A percentile compares a stretch with the other conserved stretches of the same genome.
These are phyloP conservation scores for Eucalyptus shirleyi DNA, from an alignment of 345 rosid species.

Conservation along the genomic window DNA sequence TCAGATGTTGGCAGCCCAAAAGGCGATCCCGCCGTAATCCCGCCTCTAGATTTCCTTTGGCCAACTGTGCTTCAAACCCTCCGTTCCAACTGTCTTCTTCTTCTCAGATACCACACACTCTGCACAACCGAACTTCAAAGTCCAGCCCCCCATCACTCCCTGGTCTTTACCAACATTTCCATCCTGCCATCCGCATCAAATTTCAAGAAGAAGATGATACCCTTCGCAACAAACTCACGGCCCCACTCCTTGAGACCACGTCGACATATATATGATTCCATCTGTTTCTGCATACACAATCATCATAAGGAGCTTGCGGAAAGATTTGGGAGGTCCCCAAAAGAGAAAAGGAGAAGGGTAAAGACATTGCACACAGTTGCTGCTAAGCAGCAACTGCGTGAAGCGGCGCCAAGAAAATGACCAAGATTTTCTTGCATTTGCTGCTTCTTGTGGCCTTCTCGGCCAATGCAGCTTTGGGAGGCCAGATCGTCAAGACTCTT, in stretches of 20 bases:
- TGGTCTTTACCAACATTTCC: neutral
- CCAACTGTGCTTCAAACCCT: neutral
- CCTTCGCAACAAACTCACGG: neutral
- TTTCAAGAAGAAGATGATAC: neutral
- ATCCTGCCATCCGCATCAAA: neutral
- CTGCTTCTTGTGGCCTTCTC: neutral
- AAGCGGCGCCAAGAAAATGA: neutral
- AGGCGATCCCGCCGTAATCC: neutral
- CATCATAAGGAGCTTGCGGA: neutral
- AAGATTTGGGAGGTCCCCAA: neutral
- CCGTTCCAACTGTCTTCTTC: neutral
- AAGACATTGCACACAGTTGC: neutral
- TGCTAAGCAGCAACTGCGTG: neutral
- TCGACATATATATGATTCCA: neutral
- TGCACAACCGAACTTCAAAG: neutral
- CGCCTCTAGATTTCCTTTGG: neutral
- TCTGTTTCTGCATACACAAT: neutral
- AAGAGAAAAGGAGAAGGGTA: neutral
- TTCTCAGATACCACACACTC: neutral
- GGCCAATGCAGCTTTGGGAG: neutral
- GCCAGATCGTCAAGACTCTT: conserved; percentile 5
- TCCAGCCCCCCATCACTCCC: neutral
- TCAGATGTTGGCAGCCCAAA: neutral
- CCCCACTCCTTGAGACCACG: neutral
- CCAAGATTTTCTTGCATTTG: neutral